These are phyloP conservation scores for Blastocystis sp. DNA, from an alignment of 352 stramenopile species.

Conservation along the genomic window DNA sequence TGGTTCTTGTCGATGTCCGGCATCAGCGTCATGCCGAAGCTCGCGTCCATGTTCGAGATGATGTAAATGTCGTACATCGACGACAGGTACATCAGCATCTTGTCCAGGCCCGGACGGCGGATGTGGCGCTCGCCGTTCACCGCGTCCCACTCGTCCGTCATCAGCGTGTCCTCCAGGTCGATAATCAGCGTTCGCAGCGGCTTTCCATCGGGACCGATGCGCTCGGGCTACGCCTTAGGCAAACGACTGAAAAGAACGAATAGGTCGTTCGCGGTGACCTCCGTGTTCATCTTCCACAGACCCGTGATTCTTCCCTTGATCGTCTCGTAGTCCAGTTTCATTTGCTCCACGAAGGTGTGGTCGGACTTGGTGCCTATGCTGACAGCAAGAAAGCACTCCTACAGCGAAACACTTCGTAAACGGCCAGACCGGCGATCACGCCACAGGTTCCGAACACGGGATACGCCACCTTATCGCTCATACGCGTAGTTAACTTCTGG, in stretches of 20 bases:
- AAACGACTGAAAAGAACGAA: neutral
- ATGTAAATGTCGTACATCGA: constrained; percentile 34
- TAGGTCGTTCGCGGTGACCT: neutral
- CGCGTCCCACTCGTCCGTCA: constrained; percentile 10
- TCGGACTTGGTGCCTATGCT: constrained; percentile 14
- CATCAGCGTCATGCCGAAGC: neutral
- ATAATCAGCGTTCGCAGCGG: constrained; percentile 7
- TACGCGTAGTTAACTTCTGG: neutral
- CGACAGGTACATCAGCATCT: constrained; percentile 45
- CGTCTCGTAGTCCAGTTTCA: constrained; percentile 7
- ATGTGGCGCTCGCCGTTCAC: constrained; percentile 19
- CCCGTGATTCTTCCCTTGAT: neutral
- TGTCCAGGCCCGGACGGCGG: constrained; percentile 18
- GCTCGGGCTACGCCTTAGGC: neutral
- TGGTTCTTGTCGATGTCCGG: neutral
- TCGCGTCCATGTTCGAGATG: neutral
- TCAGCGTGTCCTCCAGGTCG: constrained; percentile 4
- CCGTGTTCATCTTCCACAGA: neutral
- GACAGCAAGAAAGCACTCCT: neutral
- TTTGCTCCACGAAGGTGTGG: neutral
- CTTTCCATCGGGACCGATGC: neutral
- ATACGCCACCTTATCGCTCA: constrained; percentile 4
- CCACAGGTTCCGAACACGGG: neutral
- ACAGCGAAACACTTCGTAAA: constrained; percentile 43
- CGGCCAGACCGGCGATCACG: neutral